Evolutionary conservation across 2,329 filamentous ascomycete species (phyloP).

Genomic region (Fusarium virguliforme): DNA sequence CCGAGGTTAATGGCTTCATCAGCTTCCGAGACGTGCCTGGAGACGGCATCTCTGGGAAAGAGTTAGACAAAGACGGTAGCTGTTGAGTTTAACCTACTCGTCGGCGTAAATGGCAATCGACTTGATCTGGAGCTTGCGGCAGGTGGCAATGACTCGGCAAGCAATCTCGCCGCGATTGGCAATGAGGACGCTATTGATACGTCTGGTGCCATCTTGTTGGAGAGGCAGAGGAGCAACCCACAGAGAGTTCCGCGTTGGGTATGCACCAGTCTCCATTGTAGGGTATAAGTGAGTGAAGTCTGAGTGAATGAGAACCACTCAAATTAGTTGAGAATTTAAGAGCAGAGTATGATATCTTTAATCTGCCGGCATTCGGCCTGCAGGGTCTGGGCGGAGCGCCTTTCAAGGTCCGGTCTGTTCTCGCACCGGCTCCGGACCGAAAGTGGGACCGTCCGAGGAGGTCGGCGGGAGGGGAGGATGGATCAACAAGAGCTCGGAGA

Average conservation of each 20-base stretch:
- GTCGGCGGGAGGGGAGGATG: neutral
- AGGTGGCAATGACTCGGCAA: conserved; percentile 41
- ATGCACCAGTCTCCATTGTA: conserved; percentile 1
- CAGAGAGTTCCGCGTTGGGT: neutral
- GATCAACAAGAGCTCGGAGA: neutral
- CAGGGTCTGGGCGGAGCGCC: neutral
- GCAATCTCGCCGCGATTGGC: conserved; percentile 49
- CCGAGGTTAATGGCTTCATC: conserved; percentile 41
- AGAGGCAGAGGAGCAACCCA: conserved; percentile 9
- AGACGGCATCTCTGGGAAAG: conserved; percentile 23
- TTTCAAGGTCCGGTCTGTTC: conserved; percentile 5
- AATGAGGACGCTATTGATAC: conserved; percentile 23
- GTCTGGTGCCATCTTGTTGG: neutral
- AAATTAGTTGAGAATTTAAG: neutral
- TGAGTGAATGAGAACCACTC: neutral
- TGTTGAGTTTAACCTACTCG: conserved; percentile 45
- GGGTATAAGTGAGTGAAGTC: neutral
- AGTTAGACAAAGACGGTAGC: neutral
- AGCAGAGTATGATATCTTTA: neutral
- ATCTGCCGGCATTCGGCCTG: neutral
- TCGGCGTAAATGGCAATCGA: conserved; percentile 71
- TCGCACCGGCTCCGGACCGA: conserved; percentile 12
- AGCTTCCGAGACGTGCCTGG: conserved; percentile 34
- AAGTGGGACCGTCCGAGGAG: conserved; percentile 3
- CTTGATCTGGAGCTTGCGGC: conserved; percentile 60